These are phyloP conservation scores for Coelastrella sp. DNA, from an alignment of 139 green algal species.

Conservation along the genomic window DNA sequence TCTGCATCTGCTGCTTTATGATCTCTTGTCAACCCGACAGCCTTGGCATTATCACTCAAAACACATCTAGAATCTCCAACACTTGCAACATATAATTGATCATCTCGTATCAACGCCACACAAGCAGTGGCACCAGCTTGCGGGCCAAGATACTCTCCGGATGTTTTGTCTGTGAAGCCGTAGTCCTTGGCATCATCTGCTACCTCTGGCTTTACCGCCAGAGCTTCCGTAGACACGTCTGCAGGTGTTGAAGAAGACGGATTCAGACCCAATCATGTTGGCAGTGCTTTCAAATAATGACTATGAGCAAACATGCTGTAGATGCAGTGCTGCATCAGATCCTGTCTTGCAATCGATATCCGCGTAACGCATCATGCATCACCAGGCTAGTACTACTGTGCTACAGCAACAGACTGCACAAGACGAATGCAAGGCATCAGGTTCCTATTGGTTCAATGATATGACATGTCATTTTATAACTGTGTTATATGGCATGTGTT, in stretches of 20 bases:
- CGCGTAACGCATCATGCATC: too few species aligned
- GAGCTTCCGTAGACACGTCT: not conserved
- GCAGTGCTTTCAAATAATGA: too few species aligned
- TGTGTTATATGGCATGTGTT: too few species aligned
- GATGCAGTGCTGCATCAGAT: too few species aligned
- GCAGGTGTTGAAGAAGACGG: too few species aligned
- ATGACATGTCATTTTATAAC: too few species aligned
- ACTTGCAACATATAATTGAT: constrained; percentile 10
- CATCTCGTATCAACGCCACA: constrained; percentile 9
- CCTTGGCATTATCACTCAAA: constrained; percentile 21
- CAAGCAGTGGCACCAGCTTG: constrained; percentile 24
- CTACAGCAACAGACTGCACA: too few species aligned
- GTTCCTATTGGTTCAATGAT: too few species aligned
- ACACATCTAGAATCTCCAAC: constrained; percentile 29
- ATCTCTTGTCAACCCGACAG: constrained; percentile 32
- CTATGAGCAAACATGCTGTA: too few species aligned
- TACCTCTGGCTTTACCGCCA: not conserved
- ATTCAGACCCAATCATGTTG: too few species aligned
- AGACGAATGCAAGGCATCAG: not conserved
- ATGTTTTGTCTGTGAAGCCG: not conserved
- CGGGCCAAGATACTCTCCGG: constrained; percentile 13
- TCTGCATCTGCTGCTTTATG: constrained; percentile 15
- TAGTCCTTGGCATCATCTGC: not conserved
- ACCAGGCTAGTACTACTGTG: too few species aligned
- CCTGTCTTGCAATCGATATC: too few species aligned